Base-by-base conservation (phyloP, 1,284 basidiomycete genomes). In the Cryptococcus sp. region DNA sequence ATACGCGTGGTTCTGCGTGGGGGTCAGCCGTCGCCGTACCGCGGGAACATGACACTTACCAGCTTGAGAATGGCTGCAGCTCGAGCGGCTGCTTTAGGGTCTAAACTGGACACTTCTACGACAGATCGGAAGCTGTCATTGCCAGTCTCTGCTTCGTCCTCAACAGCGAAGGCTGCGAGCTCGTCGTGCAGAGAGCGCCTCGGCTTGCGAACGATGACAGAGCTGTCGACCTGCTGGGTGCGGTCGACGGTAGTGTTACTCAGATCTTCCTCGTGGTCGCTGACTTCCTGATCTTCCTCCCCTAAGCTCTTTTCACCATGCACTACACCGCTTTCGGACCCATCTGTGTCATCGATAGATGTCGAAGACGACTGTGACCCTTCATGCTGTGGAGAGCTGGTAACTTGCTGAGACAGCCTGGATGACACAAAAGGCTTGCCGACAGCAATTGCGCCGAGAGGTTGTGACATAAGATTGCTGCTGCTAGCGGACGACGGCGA, bases 11-110 rank as follows among this genome's bases (percentile, higher is more conserved):
- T 93, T 86, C 89, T 91, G 64, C n/a, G 38, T 34, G 29, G 29
- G n/a, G 29, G 29, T 34, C 29, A 34, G 29, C 29, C 29, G 29
- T 34, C 29, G 13, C 13, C 13, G 13, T 13, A 34, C 29, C 29
- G 8, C 7, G 26, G 7, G 23, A 17, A 34, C 6, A 40, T 3
- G 19, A 5, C 26, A 72, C 82, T 39, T 55, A 89, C 89, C 80
- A 89, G 83, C 76, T 89, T 91, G 61, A 94, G 80, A 61, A 94
- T 92, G 0, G 91, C 92, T 20, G 89, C 91, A n/a, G 91, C 91
- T 48, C 89, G 80, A 6, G 91, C 91, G 47, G 91, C 92, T 13
- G 89, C 89, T 58, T 82, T 81, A 0, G 91, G 89, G 73, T 93
- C 88, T 15, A 84, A 82, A 55, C 88, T 90, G 1, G 86, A 86